These are phyloP conservation scores for Vigna radiata DNA, from an alignment of 306 rosid species.

Conservation along the genomic window DNA sequence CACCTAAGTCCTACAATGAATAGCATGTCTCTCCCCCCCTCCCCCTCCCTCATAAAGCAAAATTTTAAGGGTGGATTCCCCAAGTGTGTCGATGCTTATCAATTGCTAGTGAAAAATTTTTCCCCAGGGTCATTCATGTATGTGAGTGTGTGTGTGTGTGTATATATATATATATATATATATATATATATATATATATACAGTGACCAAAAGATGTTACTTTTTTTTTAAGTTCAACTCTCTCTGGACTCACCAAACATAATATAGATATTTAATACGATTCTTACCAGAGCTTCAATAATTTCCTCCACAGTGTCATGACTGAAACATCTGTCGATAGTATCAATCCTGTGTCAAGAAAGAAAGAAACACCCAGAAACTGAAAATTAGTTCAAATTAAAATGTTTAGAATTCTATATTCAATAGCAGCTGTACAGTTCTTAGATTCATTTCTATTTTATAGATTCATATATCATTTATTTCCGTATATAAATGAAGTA, in stretches of 20 bases:
- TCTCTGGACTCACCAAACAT: conserved; percentile 23
- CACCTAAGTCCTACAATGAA: not conserved
- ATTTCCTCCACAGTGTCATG: conserved; percentile 92
- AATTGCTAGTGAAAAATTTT: not conserved
- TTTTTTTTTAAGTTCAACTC: not conserved
- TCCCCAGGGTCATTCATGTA: too few species aligned
- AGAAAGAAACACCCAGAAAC: conserved; percentile 29
- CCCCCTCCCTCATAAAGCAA: too few species aligned
- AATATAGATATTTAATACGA: conserved; percentile 39
- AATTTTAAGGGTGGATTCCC: too few species aligned
- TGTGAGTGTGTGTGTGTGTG: too few species aligned
- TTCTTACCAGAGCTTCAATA: conserved; percentile 86
- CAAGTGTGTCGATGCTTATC: too few species aligned
- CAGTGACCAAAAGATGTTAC: not conserved
- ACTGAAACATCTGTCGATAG: conserved; percentile 77
- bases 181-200: too few species aligned
- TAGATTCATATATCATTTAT: not conserved
- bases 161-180: too few species aligned
- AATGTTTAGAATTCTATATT: not conserved
- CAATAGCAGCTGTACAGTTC: not conserved
- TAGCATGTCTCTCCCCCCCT: too few species aligned
- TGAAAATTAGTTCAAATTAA: conserved; percentile 3
- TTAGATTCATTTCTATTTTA: not conserved
- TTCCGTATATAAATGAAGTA: not conserved
- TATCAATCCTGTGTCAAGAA: conserved; percentile 66